Evolutionary conservation across 176 grass and related monocot species (phyloP).

Genomic region (Olyra latifolia): DNA sequence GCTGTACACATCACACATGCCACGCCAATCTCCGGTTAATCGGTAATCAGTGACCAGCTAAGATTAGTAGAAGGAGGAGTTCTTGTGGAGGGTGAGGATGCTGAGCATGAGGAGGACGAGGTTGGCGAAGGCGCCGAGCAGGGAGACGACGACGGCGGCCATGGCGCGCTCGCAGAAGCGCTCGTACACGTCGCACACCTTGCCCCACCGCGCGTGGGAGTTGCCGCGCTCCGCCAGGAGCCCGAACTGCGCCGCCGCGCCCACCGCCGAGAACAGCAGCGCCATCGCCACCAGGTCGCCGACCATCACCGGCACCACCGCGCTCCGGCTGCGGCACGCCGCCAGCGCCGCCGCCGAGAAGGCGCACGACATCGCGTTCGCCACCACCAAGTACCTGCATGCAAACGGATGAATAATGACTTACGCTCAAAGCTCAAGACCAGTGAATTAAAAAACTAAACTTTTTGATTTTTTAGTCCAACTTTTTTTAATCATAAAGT

Average conservation of each 20-base stretch:
- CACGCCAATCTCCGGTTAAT: background rate
- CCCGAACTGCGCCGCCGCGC: constrained; percentile 45
- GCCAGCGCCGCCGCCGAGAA: constrained; percentile 41
- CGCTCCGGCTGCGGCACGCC: constrained; percentile 3
- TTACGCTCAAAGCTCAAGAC: too few relatives aligned
- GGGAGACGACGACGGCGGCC: constrained; percentile 47
- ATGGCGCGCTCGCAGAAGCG: constrained; percentile 63
- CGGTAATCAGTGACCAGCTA: background rate
- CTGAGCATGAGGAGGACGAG: constrained; percentile 61
- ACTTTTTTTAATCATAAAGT: too few relatives aligned
- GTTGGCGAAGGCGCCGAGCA: constrained; percentile 44
- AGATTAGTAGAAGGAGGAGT: constrained; percentile 49
- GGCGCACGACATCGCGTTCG: constrained; percentile 42
- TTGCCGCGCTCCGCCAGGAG: constrained; percentile 50
- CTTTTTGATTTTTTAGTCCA: too few relatives aligned
- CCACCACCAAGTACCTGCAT: constrained; percentile 55
- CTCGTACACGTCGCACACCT: constrained; percentile 54
- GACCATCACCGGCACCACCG: constrained; percentile 23
- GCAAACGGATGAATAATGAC: too few relatives aligned
- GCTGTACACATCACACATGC: background rate
- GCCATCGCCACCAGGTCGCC: constrained; percentile 53
- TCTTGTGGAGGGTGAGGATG: constrained; percentile 65
- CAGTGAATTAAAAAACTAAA: too few relatives aligned
- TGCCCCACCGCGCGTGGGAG: constrained; percentile 57
- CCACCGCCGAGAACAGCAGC: constrained; percentile 53